Percentiles rank a stretch among this genome's conserved stretches.
Evolutionary conservation across 1,139 yeast species (phyloP).

Genomic region (Protomyces gravidus): DNA sequence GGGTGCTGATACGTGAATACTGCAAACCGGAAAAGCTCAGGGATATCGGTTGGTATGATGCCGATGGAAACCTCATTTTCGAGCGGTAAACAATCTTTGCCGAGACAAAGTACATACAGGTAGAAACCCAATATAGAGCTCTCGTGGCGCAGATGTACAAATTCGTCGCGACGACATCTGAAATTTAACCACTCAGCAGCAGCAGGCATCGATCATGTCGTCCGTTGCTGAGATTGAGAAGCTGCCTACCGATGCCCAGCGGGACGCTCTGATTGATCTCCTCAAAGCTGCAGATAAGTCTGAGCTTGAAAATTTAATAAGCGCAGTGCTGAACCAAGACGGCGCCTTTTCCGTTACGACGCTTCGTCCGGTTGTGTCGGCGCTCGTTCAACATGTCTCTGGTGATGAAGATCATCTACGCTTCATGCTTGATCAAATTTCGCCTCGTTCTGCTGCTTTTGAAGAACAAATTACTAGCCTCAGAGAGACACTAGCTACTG

Average conservation of each 20-base stretch:
- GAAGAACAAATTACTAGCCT: slow-evolving; percentile 38
- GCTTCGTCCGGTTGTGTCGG: slow-evolving; percentile 4
- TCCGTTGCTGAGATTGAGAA: not conserved
- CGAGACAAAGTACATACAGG: too few species aligned
- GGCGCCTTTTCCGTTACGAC: not conserved
- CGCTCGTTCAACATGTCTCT: not conserved
- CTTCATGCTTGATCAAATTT: slow-evolving; percentile 31
- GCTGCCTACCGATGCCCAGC: not conserved
- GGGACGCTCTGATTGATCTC: not conserved
- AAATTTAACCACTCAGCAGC: not conserved
- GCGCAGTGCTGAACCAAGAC: not conserved
- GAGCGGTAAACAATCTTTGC: too few species aligned
- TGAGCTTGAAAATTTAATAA: not conserved
- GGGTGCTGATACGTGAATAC: not conserved
- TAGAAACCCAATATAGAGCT: too few species aligned
- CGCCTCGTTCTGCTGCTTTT: slow-evolving; percentile 36
- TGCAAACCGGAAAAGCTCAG: not conserved
- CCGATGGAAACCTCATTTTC: not conserved
- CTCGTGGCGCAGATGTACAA: too few species aligned
- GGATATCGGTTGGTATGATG: not conserved
- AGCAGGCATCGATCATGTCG: not conserved
- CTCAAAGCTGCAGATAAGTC: not conserved
- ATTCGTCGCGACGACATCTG: not conserved
- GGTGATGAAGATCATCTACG: slow-evolving; percentile 7
- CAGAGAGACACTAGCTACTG: slow-evolving; percentile 38